These are phyloP conservation scores for Rosa chinensis DNA, from an alignment of 306 rosid species.

Conservation along the genomic window DNA sequence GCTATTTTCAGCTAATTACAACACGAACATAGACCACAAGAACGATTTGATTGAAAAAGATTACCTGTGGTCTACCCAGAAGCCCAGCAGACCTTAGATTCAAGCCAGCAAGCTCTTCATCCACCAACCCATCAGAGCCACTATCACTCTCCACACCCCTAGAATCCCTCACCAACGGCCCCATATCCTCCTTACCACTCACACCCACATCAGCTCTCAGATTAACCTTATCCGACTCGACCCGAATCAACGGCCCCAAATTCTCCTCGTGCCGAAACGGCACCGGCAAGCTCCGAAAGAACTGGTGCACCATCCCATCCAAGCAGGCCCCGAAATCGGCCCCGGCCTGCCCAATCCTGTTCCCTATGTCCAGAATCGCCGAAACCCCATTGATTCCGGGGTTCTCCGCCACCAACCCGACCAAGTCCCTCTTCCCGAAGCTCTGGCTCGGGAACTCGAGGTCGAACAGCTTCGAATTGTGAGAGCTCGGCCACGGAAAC, in stretches of 20 bases:
- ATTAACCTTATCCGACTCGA: conserved; percentile 53
- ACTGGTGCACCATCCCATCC: conserved; percentile 91
- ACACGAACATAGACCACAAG: background rate
- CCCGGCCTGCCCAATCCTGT: conserved; percentile 87
- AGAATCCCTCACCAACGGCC: conserved; percentile 49
- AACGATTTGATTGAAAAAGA: background rate
- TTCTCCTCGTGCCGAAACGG: conserved; percentile 69
- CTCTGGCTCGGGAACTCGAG: conserved; percentile 67
- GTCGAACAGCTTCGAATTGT: conserved; percentile 71
- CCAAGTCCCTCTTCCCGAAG: conserved; percentile 63
- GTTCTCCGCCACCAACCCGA: conserved; percentile 40
- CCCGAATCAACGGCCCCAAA: background rate
- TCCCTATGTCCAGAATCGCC: conserved; percentile 82
- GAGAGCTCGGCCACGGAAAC: conserved; percentile 78
- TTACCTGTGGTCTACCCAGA: conserved; percentile 86
- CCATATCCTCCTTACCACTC: conserved; percentile 54
- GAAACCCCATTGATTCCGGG: conserved; percentile 64
- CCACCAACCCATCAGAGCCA: conserved; percentile 48
- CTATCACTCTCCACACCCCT: conserved; percentile 53
- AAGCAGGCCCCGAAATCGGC: conserved; percentile 84
- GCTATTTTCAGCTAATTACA: background rate
- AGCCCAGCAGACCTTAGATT: conserved; percentile 61
- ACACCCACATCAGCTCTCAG: conserved; percentile 46
- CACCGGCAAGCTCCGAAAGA: conserved; percentile 72
- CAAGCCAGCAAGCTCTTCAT: conserved; percentile 67